These are phyloP conservation scores for Hygrophoropsis aurantiaca DNA, from an alignment of 768 basidiomycete genomes.

Conservation along the genomic window DNA sequence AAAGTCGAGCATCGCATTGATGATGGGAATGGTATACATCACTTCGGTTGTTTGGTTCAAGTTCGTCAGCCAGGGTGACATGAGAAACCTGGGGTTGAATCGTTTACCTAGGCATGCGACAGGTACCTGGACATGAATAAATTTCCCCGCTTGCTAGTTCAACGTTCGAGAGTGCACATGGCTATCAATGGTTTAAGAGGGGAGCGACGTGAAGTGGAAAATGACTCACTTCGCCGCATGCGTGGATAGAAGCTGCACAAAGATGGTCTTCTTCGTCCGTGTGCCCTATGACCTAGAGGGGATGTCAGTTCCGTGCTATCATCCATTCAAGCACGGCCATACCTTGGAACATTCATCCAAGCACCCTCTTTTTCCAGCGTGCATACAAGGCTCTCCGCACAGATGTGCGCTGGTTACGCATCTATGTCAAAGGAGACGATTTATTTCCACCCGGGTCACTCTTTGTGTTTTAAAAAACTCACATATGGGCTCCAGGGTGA, in stretches of 20 bases:
- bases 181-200: constrained; percentile 25
- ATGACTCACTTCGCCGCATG: constrained; percentile 50
- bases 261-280: constrained; percentile 47
- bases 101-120: constrained; percentile 41
- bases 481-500: constrained; percentile 58
- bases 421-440: constrained; percentile 28
- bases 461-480: constrained; percentile 13
- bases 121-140: constrained; percentile 44
- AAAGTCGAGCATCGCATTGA: constrained; percentile 49
- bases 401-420: constrained; percentile 51
- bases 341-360: constrained; percentile 53
- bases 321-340: background rate
- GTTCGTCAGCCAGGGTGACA: background rate
- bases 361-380: constrained; percentile 50
- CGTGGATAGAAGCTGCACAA: constrained; percentile 53
- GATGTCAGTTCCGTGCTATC: background rate
- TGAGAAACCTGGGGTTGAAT: background rate
- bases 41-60: constrained; percentile 34
- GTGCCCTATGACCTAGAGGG: constrained; percentile 45
- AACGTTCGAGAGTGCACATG: constrained; percentile 39
- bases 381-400: constrained; percentile 51
- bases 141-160: constrained; percentile 24
- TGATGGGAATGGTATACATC: constrained; percentile 46
- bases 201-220: background rate
- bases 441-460: background rate